Evolutionary conservation across 306 rosid species (phyloP), one percentile per base, ranked within the genome.

Genomic region (Morella rubra): DNA sequence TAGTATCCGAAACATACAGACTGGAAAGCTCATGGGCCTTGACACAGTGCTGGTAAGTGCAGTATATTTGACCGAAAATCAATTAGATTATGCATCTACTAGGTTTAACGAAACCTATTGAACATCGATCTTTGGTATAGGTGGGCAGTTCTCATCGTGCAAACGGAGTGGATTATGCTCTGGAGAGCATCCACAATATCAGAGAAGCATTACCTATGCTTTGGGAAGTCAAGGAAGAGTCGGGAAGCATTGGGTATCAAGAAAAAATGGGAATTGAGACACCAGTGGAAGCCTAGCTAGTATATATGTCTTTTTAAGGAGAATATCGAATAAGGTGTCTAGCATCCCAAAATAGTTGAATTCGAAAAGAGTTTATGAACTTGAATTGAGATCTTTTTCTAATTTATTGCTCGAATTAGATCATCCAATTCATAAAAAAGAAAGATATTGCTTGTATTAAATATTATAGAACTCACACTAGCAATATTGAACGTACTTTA

Each of bases 141-240:
- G 87, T 94, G 54, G 96, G 98, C 40, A 80, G 79, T 54, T 86
- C 93, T 0, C 77, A 77, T 55, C 85, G 91, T 42, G 73, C 65
- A 4, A 52, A 56, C 0, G 94, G 87, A 53, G 87, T 81, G 67
- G 98, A 90, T 88, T 80, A 90, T 79, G 98, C 95, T 37, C 80
- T 92, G 8, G 98, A 90, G 88, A 90, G 96, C 85, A 92, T 94
- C 67, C 97, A 94, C 84, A 91, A 91, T 60, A 85, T 91, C 11
- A 86, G 50, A 80, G 98, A 91, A 75, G 98, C 97, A 72, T 77
- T 92, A 81, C 97, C 98, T 10, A 90, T 89, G 79, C 91, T 94
- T 20, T 91, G 96, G 97, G 90, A 85, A 74, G 81, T 44, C 24
- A 64, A 80, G 9, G 90, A 75, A 71, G 82, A 85, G 81, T 72